Percentiles rank a stretch among this genome's conserved stretches.
phyloP scores from a whole-genome alignment of 352 stramenopile species.

The Phytopythium cucurbitacearum region DNA sequence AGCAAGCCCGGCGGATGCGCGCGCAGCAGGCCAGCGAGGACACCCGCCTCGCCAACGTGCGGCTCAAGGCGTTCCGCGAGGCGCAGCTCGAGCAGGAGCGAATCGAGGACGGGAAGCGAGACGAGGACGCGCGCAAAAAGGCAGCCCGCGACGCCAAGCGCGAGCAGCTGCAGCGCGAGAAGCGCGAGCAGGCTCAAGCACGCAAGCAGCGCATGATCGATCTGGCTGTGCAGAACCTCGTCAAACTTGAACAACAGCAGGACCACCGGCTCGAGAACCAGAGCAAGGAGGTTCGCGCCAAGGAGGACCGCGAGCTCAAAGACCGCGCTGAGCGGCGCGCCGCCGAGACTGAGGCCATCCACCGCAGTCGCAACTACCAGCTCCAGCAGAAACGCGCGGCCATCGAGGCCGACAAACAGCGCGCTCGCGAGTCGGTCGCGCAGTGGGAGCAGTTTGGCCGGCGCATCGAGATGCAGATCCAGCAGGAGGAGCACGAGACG shows the following conservation, averaged over 20 bases:
- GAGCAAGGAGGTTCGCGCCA: slow-evolving; percentile 60
- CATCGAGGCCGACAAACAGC: slow-evolving; percentile 30
- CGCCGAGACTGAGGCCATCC: slow-evolving; percentile 55
- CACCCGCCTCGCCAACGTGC: slow-evolving; percentile 59
- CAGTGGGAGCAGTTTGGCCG: slow-evolving; percentile 72
- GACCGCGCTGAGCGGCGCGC: slow-evolving; percentile 55
- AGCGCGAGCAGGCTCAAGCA: slow-evolving; percentile 48
- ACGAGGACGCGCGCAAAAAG: slow-evolving; percentile 71
- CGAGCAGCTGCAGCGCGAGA: slow-evolving; percentile 51
- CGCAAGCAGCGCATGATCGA: slow-evolving; percentile 86
- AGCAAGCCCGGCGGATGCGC: slow-evolving; percentile 32
- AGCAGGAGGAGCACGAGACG: slow-evolving; percentile 62
- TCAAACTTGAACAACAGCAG: slow-evolving; percentile 62
- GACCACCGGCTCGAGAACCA: slow-evolving; percentile 61
- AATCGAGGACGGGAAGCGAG: slow-evolving; percentile 63
- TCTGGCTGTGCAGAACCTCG: slow-evolving; percentile 62
- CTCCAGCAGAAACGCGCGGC: slow-evolving; percentile 43
- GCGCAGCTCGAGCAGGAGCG: slow-evolving; percentile 52
- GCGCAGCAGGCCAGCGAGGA: slow-evolving; percentile 56
- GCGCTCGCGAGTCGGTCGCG: slow-evolving; percentile 38
- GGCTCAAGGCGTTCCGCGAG: slow-evolving; percentile 56
- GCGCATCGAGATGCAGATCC: slow-evolving; percentile 43
- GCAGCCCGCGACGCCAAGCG: slow-evolving; percentile 56
- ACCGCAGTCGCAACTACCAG: slow-evolving; percentile 52
- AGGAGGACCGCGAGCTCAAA: slow-evolving; percentile 66